Evolutionary conservation across 768 basidiomycete species (phyloP).

Genomic region (Nevesoporus exiguus): DNA sequence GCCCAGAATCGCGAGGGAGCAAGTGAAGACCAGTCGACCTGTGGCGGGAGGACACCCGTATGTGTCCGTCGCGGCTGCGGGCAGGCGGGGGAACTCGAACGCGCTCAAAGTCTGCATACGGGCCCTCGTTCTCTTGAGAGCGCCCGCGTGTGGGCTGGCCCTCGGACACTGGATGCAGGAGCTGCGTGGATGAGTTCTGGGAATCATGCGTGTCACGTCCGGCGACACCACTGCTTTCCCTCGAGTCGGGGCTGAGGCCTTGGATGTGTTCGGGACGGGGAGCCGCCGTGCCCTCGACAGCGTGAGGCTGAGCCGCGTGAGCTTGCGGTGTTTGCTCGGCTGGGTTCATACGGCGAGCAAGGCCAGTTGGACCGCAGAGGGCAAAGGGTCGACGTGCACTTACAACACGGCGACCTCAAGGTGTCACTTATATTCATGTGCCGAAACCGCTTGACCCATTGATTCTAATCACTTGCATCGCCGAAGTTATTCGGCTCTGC

Average conservation of each 20-base stretch:
- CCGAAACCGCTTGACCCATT: neutral
- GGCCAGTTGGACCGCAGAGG: neutral
- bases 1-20: neutral
- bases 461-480: neutral
- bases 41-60: conserved; percentile 13
- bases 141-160: neutral
- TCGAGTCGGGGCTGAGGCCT: neutral
- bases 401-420: neutral
- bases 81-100: neutral
- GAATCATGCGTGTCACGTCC: neutral
- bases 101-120: conserved; percentile 7
- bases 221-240: neutral
- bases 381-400: neutral
- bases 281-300: neutral
- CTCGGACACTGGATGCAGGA: conserved; percentile 8
- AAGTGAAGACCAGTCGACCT: neutral
- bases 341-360: conserved; percentile 16
- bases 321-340: neutral
- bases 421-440: neutral
- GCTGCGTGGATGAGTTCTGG: conserved; percentile 1
- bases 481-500: neutral
- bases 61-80: conserved; percentile 17
- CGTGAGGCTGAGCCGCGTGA: neutral
- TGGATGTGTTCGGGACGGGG: conserved; percentile 5
- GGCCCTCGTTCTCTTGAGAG: neutral